Evolutionary conservation across 495 filamentous ascomycete species (phyloP), one percentile per base, ranked within the genome.

Genomic region (Aeminium ludgeri): DNA sequence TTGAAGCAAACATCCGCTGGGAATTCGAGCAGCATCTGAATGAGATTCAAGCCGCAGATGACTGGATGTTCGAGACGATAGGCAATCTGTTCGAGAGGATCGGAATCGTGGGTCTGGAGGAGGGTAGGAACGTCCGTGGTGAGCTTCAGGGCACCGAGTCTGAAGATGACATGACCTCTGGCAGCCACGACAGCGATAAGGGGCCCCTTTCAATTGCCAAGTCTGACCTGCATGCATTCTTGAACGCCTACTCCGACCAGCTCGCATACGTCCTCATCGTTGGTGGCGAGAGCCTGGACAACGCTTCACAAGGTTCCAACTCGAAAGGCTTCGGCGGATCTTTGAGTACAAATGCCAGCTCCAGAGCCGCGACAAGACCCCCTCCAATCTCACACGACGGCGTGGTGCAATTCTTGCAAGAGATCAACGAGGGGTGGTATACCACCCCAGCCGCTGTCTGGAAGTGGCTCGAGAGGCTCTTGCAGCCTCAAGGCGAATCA

Each of bases 11-110:
- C 29, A 57, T 55, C 13, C 55, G 53, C 4, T 81, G 82, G 17
- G 69, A 68, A 32, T 73, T 76, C 72, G 76, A 80, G 38, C 75
- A 78, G 36, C 74, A 82, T 40, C 59, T 91, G 3, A 72, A 79
- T 48, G 62, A 67, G 0, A 78, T 73, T 37, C 64, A 74, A 34
- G 68, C 76, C 42, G 78, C 78, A 5, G 86, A 94, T 55, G 69
- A 81, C 39, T 74, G 73, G 56, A 66, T 87, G 36, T 89, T 89
- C 48, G 69, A 72, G 33, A 76, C 73, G 34, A 67, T 76, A 10
- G 70, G 71, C 23, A 68, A 72, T 41, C 58, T 86, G 15, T 63
- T 89, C 12, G 69, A 70, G 17, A 80, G 78, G 40, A 50, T 86
- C 16, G 77, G 72, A 0, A 66, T 84, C 12, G 66, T 68, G 32